Percentiles rank a stretch among this genome's conserved stretches.
Conservation (phyloP, 2,329 filamentous ascomycete genomes). For the Ascochyta viciae-villosae region DNA sequence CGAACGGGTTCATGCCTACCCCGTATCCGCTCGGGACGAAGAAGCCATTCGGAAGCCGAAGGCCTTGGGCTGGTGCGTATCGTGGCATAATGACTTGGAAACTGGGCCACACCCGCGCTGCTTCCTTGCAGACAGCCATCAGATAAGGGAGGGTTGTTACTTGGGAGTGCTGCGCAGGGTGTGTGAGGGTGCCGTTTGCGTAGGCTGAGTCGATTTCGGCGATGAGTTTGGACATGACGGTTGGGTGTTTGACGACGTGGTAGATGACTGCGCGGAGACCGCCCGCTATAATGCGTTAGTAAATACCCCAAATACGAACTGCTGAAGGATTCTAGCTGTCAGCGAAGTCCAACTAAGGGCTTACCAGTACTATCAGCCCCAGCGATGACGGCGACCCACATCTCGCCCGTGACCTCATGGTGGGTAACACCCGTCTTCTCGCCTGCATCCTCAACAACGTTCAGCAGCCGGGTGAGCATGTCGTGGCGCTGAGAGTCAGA, state of each 20-base stretch:
- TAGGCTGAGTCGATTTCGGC: slow-evolving; percentile 32
- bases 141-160: slow-evolving; percentile 74
- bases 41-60: slow-evolving; percentile 56
- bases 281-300: neutral
- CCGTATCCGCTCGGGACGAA: neutral
- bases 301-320: no score
- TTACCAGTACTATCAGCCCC: slow-evolving; percentile 47
- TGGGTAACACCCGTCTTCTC: slow-evolving; percentile 3
- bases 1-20: slow-evolving; percentile 41
- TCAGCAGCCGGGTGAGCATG: slow-evolving; percentile 39
- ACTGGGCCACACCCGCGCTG: slow-evolving; percentile 76
- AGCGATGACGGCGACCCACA: slow-evolving; percentile 43
- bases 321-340: no score
- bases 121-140: slow-evolving; percentile 78
- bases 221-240: slow-evolving; percentile 18
- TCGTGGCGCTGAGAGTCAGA: slow-evolving; percentile 32
- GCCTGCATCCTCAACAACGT: slow-evolving; percentile 29
- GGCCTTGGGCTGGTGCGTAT: slow-evolving; percentile 69
- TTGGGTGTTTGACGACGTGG: slow-evolving; percentile 46
- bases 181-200: slow-evolving; percentile 15
- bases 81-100: slow-evolving; percentile 75
- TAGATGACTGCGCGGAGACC: slow-evolving; percentile 48
- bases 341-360: neutral
- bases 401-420: slow-evolving; percentile 25
- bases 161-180: slow-evolving; percentile 46